Base-by-base conservation (phyloP, 2,329 filamentous ascomycete species). In the Endoconidiophora polonica region DNA sequence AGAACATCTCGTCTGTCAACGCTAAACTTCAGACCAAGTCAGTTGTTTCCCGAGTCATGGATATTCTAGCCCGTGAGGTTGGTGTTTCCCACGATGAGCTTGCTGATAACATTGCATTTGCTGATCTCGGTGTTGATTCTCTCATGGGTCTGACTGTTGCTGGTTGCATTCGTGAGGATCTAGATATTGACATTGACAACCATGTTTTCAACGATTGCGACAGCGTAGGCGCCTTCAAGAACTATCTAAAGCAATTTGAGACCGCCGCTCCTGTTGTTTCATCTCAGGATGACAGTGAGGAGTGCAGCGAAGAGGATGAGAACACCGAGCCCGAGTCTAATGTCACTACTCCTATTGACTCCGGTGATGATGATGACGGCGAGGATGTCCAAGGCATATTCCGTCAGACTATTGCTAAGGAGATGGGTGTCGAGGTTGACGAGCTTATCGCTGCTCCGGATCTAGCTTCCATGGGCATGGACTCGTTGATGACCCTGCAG, bases 391-490 rank as follows among this genome's bases (percentile, higher is more conserved):
- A 70, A 65, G 58, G 68, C 59, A 61, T 72, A 57, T 70, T 83
- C 44, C 77, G 81, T 61, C 71, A 74, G 49, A 82, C 79, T 50
- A 77, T 85, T 54, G 76, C 79, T n/a, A 68, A 72, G 37, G 81
- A 85, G 62, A 83, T 84, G 72, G 78, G 78, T 52, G 76, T 84
- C n/a, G 74, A 79, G 22, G 67, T 81, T 9, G 74, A 78, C 26
- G 79, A 84, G 57, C 67, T 77, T 26, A 61, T 72, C 2, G 70
- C 71, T 20, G 70, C 70, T 0, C 68, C 70, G 0, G 70, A 76
- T 55, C 64, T 77, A 49, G 68, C 70, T n/a, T 69, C 71, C 2
- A 63, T 77, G 10, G 74, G 74, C 2, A 74, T 78, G 65, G 74
- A 78, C 58, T 77, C 73, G 2, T 65, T 77, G 20, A 74, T 77